Evolutionary conservation across 768 basidiomycete genomes (phyloP).

Genomic region (Leccinum barrowsii): DNA sequence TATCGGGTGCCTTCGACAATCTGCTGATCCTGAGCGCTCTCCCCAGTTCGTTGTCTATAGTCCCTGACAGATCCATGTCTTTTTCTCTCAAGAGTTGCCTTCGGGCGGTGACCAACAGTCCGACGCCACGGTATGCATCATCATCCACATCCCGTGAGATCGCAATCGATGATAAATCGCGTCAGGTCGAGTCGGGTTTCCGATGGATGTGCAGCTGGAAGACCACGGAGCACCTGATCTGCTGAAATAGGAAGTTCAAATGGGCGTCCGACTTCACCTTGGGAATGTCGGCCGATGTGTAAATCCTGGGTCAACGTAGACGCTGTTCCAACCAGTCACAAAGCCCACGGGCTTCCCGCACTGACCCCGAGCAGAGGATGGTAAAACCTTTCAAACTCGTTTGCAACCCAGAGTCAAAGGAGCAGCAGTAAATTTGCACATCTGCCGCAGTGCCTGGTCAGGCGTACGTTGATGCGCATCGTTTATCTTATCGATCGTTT

Average conservation of each 20-base stretch:
- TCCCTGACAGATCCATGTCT: conserved; percentile 71
- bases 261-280: conserved; percentile 75
- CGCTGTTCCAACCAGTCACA: conserved; percentile 78
- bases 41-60: conserved; percentile 62
- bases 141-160: conserved; percentile 41
- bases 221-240: conserved; percentile 67
- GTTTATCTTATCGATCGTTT: background rate
- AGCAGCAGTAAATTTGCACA: conserved; percentile 77
- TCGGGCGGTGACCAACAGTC: conserved; percentile 82
- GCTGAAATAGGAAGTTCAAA: conserved; percentile 68
- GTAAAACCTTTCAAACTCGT: conserved; percentile 69
- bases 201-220: conserved; percentile 77
- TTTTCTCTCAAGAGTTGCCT: conserved; percentile 80
- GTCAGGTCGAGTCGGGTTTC: conserved; percentile 54
- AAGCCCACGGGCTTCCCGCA: conserved; percentile 61
- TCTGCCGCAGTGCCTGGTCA: conserved; percentile 30
- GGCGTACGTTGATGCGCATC: background rate
- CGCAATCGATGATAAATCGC: background rate
- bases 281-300: conserved; percentile 75
- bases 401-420: conserved; percentile 71
- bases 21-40: conserved; percentile 69
- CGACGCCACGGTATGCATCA: conserved; percentile 76
- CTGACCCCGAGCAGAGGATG: conserved; percentile 64
- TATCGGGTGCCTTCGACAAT: conserved; percentile 57
- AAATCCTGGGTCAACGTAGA: conserved; percentile 84